These are phyloP conservation scores for Fusarium tanahbumbuense DNA, from an alignment of 2,329 filamentous ascomycete genomes.

Conservation along the genomic window DNA sequence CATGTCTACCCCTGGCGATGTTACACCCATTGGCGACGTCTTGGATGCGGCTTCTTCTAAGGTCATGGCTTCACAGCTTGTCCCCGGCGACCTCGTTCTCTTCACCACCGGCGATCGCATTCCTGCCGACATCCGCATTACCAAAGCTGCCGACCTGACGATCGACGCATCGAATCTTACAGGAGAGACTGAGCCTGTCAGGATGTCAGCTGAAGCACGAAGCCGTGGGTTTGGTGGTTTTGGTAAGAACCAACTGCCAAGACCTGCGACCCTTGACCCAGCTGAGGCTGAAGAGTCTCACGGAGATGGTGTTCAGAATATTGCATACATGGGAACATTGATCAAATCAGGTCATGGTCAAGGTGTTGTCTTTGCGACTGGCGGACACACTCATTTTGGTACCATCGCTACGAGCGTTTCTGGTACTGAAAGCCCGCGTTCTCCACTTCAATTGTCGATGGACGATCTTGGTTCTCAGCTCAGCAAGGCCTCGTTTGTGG, in stretches of 20 bases:
- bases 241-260: conserved; percentile 46
- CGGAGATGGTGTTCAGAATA: conserved; percentile 83
- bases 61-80: conserved; percentile 86
- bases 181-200: conserved; percentile 93
- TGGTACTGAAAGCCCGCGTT: conserved; percentile 94
- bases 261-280: conserved; percentile 56
- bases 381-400: conserved; percentile 92
- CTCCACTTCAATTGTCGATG: conserved; percentile 95
- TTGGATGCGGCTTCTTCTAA: conserved; percentile 82
- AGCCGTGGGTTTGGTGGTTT: conserved; percentile 47
- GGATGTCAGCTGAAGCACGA: conserved; percentile 75
- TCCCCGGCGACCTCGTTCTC: conserved; percentile 90
- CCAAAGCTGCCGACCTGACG: conserved; percentile 85
- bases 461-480: conserved; percentile 95
- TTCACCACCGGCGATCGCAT: conserved; percentile 98
- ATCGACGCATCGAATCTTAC: conserved; percentile 98
- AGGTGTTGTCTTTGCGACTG: conserved; percentile 96
- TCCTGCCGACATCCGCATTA: conserved; percentile 95
- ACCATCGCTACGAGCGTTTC: conserved; percentile 95
- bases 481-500: conserved; percentile 94
- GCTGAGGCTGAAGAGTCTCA: conserved; percentile 69
- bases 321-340: conserved; percentile 97
- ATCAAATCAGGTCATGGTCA: conserved; percentile 96
- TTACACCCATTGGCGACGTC: conserved; percentile 70
- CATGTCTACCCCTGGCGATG: conserved; percentile 57